Percentiles rank a stretch among this genome's conserved stretches.
These are phyloP conservation scores for Albizia julibrissin DNA, from an alignment of 306 rosid species.

Conservation along the genomic window DNA sequence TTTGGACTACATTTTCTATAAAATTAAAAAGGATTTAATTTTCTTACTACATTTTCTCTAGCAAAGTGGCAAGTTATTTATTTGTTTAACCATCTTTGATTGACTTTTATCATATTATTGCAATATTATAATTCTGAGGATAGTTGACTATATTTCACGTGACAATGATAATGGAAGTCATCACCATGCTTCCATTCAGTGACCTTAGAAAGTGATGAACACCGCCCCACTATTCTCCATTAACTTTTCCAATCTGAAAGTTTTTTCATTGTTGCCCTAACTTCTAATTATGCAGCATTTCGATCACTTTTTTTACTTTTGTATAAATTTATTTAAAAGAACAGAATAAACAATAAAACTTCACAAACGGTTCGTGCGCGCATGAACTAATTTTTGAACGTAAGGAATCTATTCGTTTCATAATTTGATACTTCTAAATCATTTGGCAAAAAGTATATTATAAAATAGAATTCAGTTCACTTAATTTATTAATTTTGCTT, in stretches of 20 bases:
- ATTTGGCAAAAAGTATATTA: no score
- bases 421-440: no score
- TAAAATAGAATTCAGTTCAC: no score
- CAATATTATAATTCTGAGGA: not conserved
- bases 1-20: no score
- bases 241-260: not conserved
- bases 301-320: no score
- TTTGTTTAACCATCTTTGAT: not conserved
- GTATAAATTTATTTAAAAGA: no score
- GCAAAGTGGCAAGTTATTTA: not conserved
- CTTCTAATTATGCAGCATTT: not conserved
- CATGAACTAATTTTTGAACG: not conserved
- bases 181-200: not conserved
- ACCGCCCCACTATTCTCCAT: not conserved
- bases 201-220: not conserved
- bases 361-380: not conserved
- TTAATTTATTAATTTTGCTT: no score
- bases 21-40: no score
- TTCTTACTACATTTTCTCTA: not conserved
- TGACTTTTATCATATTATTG: not conserved
- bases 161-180: not conserved
- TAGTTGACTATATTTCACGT: not conserved
- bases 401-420: not conserved
- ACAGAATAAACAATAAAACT: no score
- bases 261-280: not conserved